Evolutionary conservation across 2,329 filamentous ascomycete genomes (phyloP).

Genomic region (Cladophialophora yegresii): DNA sequence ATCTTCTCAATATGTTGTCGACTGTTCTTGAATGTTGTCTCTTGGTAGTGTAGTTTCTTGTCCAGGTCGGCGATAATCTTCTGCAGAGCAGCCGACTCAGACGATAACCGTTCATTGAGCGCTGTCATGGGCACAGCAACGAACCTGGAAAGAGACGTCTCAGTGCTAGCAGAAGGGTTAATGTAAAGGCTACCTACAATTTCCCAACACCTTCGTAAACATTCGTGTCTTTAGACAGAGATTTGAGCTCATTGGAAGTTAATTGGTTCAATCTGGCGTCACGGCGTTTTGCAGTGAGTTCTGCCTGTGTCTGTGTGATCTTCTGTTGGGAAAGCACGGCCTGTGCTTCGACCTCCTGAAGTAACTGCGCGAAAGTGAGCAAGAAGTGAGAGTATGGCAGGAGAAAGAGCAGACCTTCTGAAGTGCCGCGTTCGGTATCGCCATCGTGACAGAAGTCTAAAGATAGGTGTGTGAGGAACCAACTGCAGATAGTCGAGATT

Average conservation of each 20-base stretch:
- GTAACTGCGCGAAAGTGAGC: constrained; percentile 60
- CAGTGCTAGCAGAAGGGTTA: not conserved
- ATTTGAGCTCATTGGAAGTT: constrained; percentile 79
- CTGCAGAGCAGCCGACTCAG: constrained; percentile 73
- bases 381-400: constrained; percentile 6
- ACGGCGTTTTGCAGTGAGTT: constrained; percentile 81
- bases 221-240: constrained; percentile 71
- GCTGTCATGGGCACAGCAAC: constrained; percentile 71
- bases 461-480: not conserved
- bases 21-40: constrained; percentile 94
- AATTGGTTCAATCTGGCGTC: constrained; percentile 87
- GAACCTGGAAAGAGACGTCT: constrained; percentile 67
- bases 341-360: constrained; percentile 91
- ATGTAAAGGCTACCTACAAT: constrained; percentile 65
- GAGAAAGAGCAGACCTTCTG: constrained; percentile 68
- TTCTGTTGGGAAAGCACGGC: constrained; percentile 88
- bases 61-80: constrained; percentile 76
- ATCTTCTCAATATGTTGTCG: constrained; percentile 88
- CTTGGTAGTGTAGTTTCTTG: constrained; percentile 88
- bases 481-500: not conserved
- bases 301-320: constrained; percentile 79
- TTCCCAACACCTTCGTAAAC: constrained; percentile 96
- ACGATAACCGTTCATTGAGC: constrained; percentile 73
- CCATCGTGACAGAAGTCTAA: constrained; percentile 61
- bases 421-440: constrained; percentile 88